phyloP scores from a whole-genome alignment of 225 moss, liverwort and hornwort species.

The Polytrichum commune region DNA sequence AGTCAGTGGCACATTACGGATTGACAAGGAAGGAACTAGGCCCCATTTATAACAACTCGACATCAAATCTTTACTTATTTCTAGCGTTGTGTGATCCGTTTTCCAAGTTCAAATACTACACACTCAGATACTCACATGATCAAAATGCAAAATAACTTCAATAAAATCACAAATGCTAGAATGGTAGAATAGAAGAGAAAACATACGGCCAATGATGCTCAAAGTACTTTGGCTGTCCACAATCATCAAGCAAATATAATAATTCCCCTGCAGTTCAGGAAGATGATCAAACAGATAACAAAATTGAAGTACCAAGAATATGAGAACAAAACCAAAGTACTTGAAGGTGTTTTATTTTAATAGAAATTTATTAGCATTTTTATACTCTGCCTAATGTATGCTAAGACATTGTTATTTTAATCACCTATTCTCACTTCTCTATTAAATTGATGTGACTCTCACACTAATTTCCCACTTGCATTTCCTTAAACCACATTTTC shows the following conservation, averaged over 20 bases:
- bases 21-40: no score
- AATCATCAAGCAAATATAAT: constrained; percentile 28
- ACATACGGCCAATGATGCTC: constrained; percentile 50
- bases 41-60: not conserved
- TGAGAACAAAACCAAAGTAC: no score
- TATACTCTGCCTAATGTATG: no score
- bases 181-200: not conserved
- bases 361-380: no score
- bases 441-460: no score
- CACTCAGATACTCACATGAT: not conserved
- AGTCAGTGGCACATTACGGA: not conserved
- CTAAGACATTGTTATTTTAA: no score
- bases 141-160: not conserved
- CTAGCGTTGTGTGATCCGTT: no score
- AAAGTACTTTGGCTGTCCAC: constrained; percentile 41
- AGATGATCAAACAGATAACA: not conserved
- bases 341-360: no score
- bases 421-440: no score
- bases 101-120: not conserved
- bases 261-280: not conserved
- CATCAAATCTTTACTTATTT: not conserved
- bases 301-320: no score
- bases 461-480: not conserved
- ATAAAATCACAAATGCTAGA: not conserved
- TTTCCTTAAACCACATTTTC: not conserved